phyloP scores from a whole-genome alignment of 768 basidiomycete species.

The Amylocystis lapponica region DNA sequence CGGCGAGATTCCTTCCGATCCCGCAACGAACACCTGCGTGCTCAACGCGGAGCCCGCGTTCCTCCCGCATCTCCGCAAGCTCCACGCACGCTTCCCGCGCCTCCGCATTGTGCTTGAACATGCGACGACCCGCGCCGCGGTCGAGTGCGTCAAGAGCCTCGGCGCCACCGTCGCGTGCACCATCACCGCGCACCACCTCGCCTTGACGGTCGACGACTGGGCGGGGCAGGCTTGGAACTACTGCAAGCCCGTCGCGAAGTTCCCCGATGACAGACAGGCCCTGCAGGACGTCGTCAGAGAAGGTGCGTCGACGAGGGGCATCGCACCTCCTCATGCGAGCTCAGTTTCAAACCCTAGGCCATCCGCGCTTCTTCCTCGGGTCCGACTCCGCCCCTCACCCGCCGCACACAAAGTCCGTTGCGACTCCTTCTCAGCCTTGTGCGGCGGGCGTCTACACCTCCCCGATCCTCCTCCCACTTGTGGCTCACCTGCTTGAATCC shows the following conservation, averaged over 20 bases:
- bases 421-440: constrained; percentile 67
- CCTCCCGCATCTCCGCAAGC: constrained; percentile 76
- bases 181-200: constrained; percentile 95
- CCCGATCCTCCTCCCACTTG: constrained; percentile 83
- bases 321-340: background rate
- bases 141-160: constrained; percentile 76
- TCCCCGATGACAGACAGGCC: constrained; percentile 84
- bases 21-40: constrained; percentile 75
- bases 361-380: constrained; percentile 94
- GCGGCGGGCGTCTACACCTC: constrained; percentile 97
- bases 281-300: constrained; percentile 70
- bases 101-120: constrained; percentile 97
- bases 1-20: constrained; percentile 93
- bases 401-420: constrained; percentile 56
- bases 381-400: constrained; percentile 96
- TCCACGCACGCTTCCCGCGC: constrained; percentile 79
- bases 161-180: constrained; percentile 88
- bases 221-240: constrained; percentile 93
- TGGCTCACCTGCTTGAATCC: constrained; percentile 82
- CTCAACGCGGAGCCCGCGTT: constrained; percentile 91
- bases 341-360: constrained; percentile 41
- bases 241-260: constrained; percentile 98
- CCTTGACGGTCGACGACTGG: constrained; percentile 93
- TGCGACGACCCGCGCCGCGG: constrained; percentile 88
- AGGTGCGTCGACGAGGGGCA: constrained; percentile 38